Percentiles rank a stretch among this genome's conserved stretches.
phyloP scores from a whole-genome alignment of 2,329 filamentous ascomycete genomes.

The Coniochaeta sp. region DNA sequence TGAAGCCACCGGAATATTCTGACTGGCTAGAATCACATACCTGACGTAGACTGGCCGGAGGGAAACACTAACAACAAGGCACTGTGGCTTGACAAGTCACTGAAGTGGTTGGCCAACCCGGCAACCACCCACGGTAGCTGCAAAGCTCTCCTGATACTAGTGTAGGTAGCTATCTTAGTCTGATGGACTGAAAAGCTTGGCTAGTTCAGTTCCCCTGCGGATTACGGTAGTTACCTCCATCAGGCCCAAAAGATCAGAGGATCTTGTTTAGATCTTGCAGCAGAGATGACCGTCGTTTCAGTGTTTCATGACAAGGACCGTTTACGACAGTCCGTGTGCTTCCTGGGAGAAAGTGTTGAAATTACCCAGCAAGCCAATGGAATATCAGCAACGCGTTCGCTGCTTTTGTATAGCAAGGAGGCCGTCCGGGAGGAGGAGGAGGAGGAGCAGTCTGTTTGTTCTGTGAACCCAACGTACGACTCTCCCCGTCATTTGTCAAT shows the following conservation, averaged over 20 bases:
- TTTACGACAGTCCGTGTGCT: background rate
- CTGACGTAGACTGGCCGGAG: background rate
- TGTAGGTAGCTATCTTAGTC: no score
- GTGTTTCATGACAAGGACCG: background rate
- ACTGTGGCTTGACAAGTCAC: background rate
- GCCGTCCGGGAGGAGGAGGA: background rate
- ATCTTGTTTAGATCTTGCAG: background rate
- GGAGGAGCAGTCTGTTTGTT: background rate
- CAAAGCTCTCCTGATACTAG: no score
- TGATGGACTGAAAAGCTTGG: background rate
- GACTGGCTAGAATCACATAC: background rate
- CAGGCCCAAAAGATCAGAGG: no score
- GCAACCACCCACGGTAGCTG: no score
- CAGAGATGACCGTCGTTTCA: background rate
- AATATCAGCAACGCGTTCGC: background rate
- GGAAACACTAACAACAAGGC: background rate
- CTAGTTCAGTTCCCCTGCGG: background rate
- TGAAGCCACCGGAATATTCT: background rate
- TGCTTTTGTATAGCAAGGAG: background rate
- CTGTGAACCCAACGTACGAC: no score
- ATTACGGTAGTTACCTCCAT: background rate
- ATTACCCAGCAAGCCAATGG: background rate
- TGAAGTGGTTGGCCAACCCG: background rate
- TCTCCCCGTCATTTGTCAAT: background rate
- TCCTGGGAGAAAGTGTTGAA: background rate